These are phyloP conservation scores for Blastocystis sp. DNA, from an alignment of 352 stramenopile genomes.

Conservation along the genomic window DNA sequence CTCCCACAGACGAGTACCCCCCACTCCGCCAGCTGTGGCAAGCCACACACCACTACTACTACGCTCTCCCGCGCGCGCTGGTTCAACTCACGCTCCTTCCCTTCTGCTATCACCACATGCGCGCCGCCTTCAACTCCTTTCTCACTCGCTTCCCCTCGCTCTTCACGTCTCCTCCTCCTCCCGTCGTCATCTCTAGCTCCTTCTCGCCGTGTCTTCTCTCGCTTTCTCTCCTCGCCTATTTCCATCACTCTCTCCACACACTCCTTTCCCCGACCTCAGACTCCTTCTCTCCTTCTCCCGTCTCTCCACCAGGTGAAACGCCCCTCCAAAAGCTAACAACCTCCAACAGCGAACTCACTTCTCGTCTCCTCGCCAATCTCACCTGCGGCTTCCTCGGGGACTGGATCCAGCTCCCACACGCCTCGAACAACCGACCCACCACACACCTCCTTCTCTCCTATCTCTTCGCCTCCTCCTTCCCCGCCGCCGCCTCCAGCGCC, in stretches of 20 bases:
- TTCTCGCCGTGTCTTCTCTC: too few relatives aligned
- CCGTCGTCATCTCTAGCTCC: neutral
- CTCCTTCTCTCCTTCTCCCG: neutral
- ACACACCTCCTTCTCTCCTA: neutral
- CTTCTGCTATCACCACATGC: neutral
- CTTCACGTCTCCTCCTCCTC: neutral
- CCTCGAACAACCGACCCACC: neutral
- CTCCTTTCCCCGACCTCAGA: neutral
- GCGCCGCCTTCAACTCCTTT: neutral
- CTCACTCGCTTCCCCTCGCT: neutral
- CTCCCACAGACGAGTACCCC: neutral
- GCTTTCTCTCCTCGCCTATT: neutral
- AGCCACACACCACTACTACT: neutral
- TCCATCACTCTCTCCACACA: neutral
- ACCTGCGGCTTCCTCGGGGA: neutral
- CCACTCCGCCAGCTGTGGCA: neutral
- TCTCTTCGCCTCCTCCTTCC: neutral
- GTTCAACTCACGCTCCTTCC: slow-evolving; percentile 11
- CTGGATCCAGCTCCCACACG: slow-evolving; percentile 6
- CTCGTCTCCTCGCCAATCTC: neutral
- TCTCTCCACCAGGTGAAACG: neutral
- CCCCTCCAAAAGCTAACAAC: neutral
- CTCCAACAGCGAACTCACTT: neutral
- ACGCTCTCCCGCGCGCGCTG: neutral
- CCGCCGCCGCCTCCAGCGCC: neutral